Percentiles rank a stretch among this genome's conserved stretches.
Evolutionary conservation across 345 rosid genomes (phyloP).

Genomic region (Salix exigua): DNA sequence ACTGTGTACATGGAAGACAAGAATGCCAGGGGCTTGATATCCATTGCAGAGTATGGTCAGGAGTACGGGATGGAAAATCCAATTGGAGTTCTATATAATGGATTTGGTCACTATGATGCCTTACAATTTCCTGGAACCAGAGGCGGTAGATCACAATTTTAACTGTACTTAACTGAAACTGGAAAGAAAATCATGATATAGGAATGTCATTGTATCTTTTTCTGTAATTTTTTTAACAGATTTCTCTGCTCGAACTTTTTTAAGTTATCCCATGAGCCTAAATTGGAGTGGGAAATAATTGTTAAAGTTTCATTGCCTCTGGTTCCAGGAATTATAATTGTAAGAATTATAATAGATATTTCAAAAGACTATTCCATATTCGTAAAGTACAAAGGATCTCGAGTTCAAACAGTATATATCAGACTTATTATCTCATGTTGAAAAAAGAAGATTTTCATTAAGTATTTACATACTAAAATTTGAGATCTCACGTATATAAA

Average conservation of each 20-base stretch:
- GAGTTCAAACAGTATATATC: too few relatives aligned
- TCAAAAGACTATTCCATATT: too few relatives aligned
- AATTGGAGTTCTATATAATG: slow-evolving; percentile 72
- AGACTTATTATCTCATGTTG: too few relatives aligned
- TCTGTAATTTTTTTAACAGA: neutral
- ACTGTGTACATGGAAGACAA: slow-evolving; percentile 73
- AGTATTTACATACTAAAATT: too few relatives aligned
- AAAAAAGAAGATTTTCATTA: too few relatives aligned
- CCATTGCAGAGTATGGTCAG: slow-evolving; percentile 86
- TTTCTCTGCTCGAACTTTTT: neutral
- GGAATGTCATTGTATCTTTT: neutral
- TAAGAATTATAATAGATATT: too few relatives aligned
- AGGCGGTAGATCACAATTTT: slow-evolving; percentile 43
- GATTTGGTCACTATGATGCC: slow-evolving; percentile 90
- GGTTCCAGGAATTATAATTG: too few relatives aligned
- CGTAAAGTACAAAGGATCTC: too few relatives aligned
- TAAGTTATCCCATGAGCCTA: neutral
- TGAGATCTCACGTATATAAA: too few relatives aligned
- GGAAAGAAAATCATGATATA: neutral
- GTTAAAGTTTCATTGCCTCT: too few relatives aligned
- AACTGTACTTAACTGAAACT: neutral
- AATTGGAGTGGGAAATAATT: neutral
- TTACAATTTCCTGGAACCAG: slow-evolving; percentile 46
- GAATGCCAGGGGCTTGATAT: slow-evolving; percentile 68
- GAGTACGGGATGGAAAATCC: slow-evolving; percentile 83